A percentile compares a stretch with the other conserved stretches of the same genome.
Evolutionary conservation across 345 rosid species (phyloP).

Genomic region (Ceriops decandra): DNA sequence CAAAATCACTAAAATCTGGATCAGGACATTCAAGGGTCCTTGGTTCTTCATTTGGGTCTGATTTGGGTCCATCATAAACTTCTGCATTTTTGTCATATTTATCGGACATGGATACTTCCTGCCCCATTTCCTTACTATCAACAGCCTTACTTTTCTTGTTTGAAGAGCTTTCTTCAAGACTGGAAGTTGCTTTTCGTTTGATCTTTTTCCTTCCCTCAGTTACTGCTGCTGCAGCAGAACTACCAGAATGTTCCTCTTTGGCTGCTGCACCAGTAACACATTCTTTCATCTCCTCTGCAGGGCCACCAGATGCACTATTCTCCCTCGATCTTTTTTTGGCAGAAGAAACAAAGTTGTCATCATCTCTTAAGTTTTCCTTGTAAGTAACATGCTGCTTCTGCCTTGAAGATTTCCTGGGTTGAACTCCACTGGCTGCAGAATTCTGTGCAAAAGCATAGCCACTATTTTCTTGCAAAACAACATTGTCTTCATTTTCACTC

Average conservation of each 20-base stretch:
- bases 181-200: conserved; percentile 27
- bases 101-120: conserved; percentile 15
- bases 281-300: conserved; percentile 20
- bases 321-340: conserved; percentile 35
- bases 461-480: conserved; percentile 21
- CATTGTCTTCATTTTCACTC: conserved; percentile 23
- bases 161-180: conserved; percentile 22
- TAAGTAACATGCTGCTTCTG: conserved; percentile 36
- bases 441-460: conserved; percentile 19
- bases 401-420: conserved; percentile 49
- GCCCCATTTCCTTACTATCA: conserved; percentile 24
- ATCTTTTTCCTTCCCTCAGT: conserved; percentile 16
- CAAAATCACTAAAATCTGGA: conserved; percentile 71
- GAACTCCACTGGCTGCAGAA: conserved; percentile 20
- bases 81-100: conserved; percentile 7
- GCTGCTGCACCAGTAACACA: conserved; percentile 15
- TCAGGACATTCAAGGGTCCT: conserved; percentile 44
- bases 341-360: conserved; percentile 30
- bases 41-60: conserved; percentile 11
- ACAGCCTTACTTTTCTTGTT: conserved; percentile 24
- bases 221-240: conserved; percentile 19
- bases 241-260: conserved; percentile 25
- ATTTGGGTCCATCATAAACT: conserved; percentile 13
- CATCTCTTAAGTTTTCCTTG: conserved; percentile 28
- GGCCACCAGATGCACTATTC: conserved; percentile 12